phyloP scores from a whole-genome alignment of 2,329 filamentous ascomycete species.

The Sphaerostilbella broomeana region DNA sequence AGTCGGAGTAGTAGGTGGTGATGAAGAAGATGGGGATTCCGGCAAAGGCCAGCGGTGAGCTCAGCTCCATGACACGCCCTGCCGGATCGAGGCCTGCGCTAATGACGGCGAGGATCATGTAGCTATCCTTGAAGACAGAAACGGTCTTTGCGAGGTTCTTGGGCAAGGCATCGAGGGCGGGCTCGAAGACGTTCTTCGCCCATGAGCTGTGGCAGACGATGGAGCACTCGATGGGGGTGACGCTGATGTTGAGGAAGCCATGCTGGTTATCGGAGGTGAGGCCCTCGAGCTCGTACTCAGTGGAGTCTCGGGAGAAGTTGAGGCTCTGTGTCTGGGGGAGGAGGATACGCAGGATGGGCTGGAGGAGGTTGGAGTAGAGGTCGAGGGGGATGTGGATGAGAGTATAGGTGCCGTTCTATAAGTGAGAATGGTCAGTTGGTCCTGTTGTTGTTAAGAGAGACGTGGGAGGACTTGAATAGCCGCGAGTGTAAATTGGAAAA shows the following conservation, averaged over 20 bases:
- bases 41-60: conserved; percentile 81
- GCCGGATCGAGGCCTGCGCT: conserved; percentile 87
- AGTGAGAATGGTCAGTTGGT: conserved; percentile 15
- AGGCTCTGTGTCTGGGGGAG: conserved; percentile 54
- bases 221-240: conserved; percentile 89
- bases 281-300: conserved; percentile 37
- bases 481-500: neutral
- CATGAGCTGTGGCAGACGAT: conserved; percentile 77
- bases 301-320: conserved; percentile 29
- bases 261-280: conserved; percentile 50
- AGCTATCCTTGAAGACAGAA: conserved; percentile 74
- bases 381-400: conserved; percentile 84
- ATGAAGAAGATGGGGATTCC: conserved; percentile 98
- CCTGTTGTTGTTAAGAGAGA: no score
- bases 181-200: conserved; percentile 68
- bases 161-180: conserved; percentile 60
- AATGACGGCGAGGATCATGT: conserved; percentile 82
- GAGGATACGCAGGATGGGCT: conserved; percentile 79
- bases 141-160: conserved; percentile 46
- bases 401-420: conserved; percentile 76
- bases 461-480: no score
- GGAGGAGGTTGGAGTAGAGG: conserved; percentile 71
- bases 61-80: conserved; percentile 84
- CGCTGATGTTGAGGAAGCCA: conserved; percentile 85
- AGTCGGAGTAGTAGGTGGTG: conserved; percentile 96